Evolutionary conservation across 345 rosid genomes (phyloP).

Genomic region (Aegle marmelos): DNA sequence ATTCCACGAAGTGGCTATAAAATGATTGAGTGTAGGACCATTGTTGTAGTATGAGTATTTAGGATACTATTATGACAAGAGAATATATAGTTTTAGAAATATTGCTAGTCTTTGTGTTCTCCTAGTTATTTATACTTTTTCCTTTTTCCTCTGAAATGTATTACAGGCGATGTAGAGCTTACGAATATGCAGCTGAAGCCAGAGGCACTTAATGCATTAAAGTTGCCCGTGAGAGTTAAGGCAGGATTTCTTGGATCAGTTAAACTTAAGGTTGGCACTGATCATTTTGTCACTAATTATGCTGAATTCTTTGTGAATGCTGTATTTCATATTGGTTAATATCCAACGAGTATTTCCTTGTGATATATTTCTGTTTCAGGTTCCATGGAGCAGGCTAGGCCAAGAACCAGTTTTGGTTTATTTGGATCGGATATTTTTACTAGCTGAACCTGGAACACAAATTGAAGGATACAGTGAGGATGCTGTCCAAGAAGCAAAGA

Average conservation of each 20-base stretch:
- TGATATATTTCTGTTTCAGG: slow-evolving; percentile 46
- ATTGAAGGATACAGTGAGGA: slow-evolving; percentile 81
- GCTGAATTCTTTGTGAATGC: neutral
- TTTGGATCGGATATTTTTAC: slow-evolving; percentile 82
- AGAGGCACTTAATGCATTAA: slow-evolving; percentile 94
- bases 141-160: slow-evolving; percentile 9
- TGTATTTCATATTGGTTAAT: neutral
- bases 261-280: slow-evolving; percentile 76
- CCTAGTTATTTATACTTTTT: neutral
- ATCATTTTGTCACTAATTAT: neutral
- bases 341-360: neutral
- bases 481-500: slow-evolving; percentile 87
- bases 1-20: neutral
- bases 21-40: neutral
- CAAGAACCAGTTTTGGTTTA: slow-evolving; percentile 92
- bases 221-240: slow-evolving; percentile 93
- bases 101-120: neutral
- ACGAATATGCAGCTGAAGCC: slow-evolving; percentile 97
- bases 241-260: slow-evolving; percentile 99
- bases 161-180: slow-evolving; percentile 87
- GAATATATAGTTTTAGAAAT: neutral
- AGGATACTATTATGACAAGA: neutral
- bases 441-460: slow-evolving; percentile 84
- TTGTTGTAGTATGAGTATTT: neutral
- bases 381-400: slow-evolving; percentile 99